These are phyloP conservation scores for Euphorbia peplus DNA, from an alignment of 345 rosid genomes.

Conservation along the genomic window DNA sequence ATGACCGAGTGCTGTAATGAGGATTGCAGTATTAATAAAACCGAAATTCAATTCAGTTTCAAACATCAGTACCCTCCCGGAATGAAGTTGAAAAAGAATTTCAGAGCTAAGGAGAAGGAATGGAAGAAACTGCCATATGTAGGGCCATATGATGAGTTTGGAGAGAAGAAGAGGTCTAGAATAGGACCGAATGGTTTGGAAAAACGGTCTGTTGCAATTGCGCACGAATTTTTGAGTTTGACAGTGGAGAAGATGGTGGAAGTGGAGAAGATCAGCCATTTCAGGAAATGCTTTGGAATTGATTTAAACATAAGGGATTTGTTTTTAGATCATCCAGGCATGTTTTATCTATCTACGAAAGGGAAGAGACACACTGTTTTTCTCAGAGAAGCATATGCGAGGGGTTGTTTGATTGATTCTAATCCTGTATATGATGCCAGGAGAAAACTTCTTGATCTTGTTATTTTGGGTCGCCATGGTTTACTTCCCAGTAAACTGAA, in stretches of 20 bases:
- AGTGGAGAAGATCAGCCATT: constrained; percentile 92
- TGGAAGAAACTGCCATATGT: constrained; percentile 76
- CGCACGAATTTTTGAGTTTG: constrained; percentile 75
- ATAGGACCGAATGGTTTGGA: constrained; percentile 48
- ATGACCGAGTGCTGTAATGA: constrained; percentile 60
- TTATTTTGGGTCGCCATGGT: constrained; percentile 61
- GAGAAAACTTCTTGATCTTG: constrained; percentile 83
- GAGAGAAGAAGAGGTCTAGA: constrained; percentile 46
- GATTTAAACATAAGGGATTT: constrained; percentile 79
- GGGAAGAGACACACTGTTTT: constrained; percentile 82
- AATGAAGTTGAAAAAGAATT: constrained; percentile 74
- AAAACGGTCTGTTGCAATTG: constrained; percentile 73
- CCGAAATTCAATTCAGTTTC: constrained; percentile 52
- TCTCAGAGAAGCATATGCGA: constrained; percentile 83
- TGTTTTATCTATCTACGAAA: constrained; percentile 77
- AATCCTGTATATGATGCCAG: constrained; percentile 67
- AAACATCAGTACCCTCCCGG: constrained; percentile 75
- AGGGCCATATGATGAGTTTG: constrained; percentile 68
- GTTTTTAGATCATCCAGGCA: constrained; percentile 90
- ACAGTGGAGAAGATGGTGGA: constrained; percentile 91
- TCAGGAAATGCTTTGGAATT: constrained; percentile 72
- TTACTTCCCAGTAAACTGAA: constrained; percentile 24
- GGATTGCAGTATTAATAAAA: constrained; percentile 44
- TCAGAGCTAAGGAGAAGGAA: constrained; percentile 67
- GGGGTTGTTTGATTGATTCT: constrained; percentile 57